Evolutionary conservation across 1,139 yeast species (phyloP), one percentile per base, ranked within the genome.

Genomic region (Komagataea norvegica): DNA sequence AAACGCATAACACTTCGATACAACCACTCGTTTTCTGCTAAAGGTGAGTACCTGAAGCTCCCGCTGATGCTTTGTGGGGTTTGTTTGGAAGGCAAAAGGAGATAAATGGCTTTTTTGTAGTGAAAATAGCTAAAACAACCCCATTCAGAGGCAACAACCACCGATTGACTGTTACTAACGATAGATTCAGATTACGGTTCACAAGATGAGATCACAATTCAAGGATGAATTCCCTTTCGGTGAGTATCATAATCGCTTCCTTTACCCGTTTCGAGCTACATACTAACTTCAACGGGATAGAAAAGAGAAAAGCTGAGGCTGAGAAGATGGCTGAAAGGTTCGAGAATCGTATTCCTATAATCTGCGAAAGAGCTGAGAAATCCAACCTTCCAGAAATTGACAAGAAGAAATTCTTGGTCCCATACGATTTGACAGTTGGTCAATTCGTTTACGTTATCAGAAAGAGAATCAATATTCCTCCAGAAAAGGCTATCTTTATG

Each of bases 371-470:
- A 67, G 97, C 91, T 30, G 97, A 89, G 65, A 91, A 91, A 65
- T 83, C 95, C 35, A 97, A 91, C 61, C 86, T 91, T 49, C 95
- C 94, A 38, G 93, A 89, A 53, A 88, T 91, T 59, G 98, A 91
- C 64, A 91, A 91, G 73, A 83, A 96, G 64, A 91, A 91, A 68
- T 91, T 91, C 59, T 74, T 91, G 53, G 98, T 91, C 9, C 98
- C 98, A 9, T 83, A 91, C 24, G 98, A 93, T 62, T 73, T 91
- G 56, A 87, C 97, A 0, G 96, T 91, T 44, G 98, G 98, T 26
- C 98, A 91, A 64, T 89, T 91, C 68, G 97, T 91, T 38, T 91
- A 91, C 57, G 98, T 91, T 44, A 87, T 91, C 55, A 81, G 98
- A 65, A 88, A 89, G 68, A 81, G 98, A 62, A 89, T 91, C 63